Conservation (phyloP, 306 rosid species). For the Sicyos baderoa region DNA sequence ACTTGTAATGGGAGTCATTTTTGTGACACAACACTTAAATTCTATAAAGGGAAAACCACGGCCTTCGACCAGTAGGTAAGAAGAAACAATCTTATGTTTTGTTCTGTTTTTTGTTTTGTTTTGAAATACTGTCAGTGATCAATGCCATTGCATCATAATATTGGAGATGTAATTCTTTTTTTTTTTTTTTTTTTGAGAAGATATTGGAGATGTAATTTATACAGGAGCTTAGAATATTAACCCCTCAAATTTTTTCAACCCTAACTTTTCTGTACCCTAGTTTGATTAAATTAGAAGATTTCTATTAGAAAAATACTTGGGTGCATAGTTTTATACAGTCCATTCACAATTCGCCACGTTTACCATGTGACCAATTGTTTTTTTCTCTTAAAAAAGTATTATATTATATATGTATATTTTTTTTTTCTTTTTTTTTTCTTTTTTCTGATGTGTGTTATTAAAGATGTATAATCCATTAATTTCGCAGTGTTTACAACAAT, state of each 20-base stretch:
- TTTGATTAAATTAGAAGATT: neutral
- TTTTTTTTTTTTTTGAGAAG: no score
- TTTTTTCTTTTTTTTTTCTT: no score
- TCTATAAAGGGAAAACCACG: conserved; percentile 81
- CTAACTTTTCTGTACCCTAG: neutral
- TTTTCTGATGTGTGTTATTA: no score
- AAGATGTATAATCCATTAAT: no score
- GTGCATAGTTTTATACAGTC: no score
- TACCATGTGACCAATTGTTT: no score
- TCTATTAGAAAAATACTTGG: neutral
- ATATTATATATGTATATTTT: no score
- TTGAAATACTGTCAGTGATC: neutral
- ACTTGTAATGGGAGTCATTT: conserved; percentile 82
- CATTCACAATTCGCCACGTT: no score
- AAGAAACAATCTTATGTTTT: neutral
- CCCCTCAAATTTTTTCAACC: neutral
- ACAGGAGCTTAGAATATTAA: conserved; percentile 5
- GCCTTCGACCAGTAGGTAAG: conserved; percentile 47
- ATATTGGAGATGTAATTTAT: conserved; percentile 13
- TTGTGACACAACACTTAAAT: conserved; percentile 84
- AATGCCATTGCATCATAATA: neutral
- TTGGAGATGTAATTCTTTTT: no score
- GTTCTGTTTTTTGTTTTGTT: neutral
- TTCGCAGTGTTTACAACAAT: no score
- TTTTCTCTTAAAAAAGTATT: no score